phyloP scores from a whole-genome alignment of 2,329 filamentous ascomycete genomes.

The Pseudogymnoascus sp. region DNA sequence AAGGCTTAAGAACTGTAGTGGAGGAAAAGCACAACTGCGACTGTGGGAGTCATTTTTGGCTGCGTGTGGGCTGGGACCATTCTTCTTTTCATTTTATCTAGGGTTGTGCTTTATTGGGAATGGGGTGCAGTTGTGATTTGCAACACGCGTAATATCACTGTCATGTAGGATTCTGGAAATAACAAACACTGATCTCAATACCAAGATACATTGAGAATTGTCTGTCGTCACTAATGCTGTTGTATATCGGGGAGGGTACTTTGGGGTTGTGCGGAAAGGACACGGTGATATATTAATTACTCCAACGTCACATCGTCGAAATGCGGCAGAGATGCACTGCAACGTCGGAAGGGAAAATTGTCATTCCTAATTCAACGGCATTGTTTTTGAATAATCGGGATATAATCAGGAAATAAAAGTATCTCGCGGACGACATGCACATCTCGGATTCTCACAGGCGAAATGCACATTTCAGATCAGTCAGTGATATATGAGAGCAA shows the following conservation, averaged over 20 bases:
- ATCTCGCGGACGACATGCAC: neutral
- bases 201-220: neutral
- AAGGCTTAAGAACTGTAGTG: neutral
- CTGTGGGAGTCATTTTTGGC: neutral
- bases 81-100: neutral
- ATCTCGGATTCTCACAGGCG: neutral
- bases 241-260: neutral
- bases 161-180: neutral
- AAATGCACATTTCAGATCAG: neutral
- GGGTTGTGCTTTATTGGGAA: neutral
- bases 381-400: neutral
- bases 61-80: constrained; percentile 1
- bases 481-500: neutral
- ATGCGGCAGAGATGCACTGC: neutral
- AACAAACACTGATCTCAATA: neutral
- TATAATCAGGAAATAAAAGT: neutral
- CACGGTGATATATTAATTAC: neutral
- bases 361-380: constrained; percentile 1
- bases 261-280: neutral
- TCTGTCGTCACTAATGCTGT: neutral
- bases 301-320: neutral
- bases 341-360: constrained; percentile 1
- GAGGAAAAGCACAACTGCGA: neutral
- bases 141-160: constrained; percentile 6
- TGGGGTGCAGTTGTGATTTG: neutral